A percentile compares a stretch with the other conserved stretches of the same genome.
These are phyloP conservation scores for Mrakia blollopis DNA, from an alignment of 768 basidiomycete genomes.

Conservation along the genomic window DNA sequence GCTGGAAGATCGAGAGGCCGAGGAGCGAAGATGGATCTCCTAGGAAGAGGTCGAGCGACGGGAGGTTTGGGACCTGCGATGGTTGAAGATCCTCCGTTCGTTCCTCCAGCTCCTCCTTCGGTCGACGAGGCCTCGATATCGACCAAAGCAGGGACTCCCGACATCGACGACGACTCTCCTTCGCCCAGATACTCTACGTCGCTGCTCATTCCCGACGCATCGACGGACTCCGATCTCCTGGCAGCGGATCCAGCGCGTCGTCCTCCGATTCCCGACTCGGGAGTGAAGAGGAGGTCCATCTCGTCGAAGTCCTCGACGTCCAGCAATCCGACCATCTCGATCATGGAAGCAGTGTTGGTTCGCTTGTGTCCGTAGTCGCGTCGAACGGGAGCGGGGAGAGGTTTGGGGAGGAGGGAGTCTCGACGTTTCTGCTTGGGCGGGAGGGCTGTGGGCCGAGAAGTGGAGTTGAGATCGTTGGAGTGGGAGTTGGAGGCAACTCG, in stretches of 20 bases:
- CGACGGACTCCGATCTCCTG: neutral
- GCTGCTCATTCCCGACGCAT: neutral
- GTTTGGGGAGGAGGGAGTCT: conserved; percentile 20
- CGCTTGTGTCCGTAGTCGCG: neutral
- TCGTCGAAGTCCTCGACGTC: neutral
- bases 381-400: conserved; percentile 27
- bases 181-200: neutral
- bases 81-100: neutral
- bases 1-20: neutral
- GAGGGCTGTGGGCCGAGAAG: neutral
- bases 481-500: neutral
- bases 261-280: conserved; percentile 6
- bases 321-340: neutral
- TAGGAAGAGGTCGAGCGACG: neutral
- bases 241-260: neutral
- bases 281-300: conserved; percentile 17
- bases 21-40: neutral
- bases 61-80: neutral
- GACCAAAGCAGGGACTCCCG: neutral
- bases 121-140: neutral
- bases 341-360: neutral
- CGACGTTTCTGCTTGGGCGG: conserved; percentile 14
- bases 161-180: neutral
- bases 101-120: neutral
- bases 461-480: neutral